Conservation (phyloP, 2,329 filamentous ascomycete genomes). For the Davidsoniella eucalypti region DNA sequence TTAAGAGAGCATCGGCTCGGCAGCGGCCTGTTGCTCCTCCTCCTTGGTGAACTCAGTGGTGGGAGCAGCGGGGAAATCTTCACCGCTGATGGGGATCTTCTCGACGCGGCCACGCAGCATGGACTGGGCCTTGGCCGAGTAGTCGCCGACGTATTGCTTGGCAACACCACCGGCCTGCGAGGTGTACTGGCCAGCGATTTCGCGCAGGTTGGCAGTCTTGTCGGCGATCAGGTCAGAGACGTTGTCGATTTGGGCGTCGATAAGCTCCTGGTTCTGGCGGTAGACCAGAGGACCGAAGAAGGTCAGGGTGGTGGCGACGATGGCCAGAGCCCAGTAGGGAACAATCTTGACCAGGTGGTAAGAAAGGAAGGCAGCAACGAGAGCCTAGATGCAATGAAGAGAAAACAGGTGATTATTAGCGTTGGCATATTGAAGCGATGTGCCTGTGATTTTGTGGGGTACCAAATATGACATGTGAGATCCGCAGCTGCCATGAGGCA, state of each 20-base stretch:
- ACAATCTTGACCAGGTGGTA: slow-evolving; percentile 55
- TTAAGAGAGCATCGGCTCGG: slow-evolving; percentile 10
- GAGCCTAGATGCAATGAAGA: slow-evolving; percentile 29
- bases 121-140: slow-evolving; percentile 50
- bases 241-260: slow-evolving; percentile 44
- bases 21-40: neutral
- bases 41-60: slow-evolving; percentile 19
- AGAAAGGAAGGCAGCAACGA: slow-evolving; percentile 43
- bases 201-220: slow-evolving; percentile 46
- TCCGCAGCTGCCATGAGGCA: too few relatives aligned
- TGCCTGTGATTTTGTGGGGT: slow-evolving; percentile 1
- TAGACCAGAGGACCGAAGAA: slow-evolving; percentile 51
- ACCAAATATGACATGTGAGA: neutral
- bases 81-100: slow-evolving; percentile 23
- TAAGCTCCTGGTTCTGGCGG: slow-evolving; percentile 51
- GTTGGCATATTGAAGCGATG: too few relatives aligned
- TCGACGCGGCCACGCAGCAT: slow-evolving; percentile 36
- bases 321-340: slow-evolving; percentile 50
- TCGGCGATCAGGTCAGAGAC: slow-evolving; percentile 40
- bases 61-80: slow-evolving; percentile 23
- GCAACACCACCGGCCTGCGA: slow-evolving; percentile 44
- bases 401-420: neutral
- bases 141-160: slow-evolving; percentile 53
- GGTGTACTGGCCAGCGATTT: slow-evolving; percentile 46
- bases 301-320: slow-evolving; percentile 40